Conservation (phyloP, 306 rosid species). For the Senna tora region DNA sequence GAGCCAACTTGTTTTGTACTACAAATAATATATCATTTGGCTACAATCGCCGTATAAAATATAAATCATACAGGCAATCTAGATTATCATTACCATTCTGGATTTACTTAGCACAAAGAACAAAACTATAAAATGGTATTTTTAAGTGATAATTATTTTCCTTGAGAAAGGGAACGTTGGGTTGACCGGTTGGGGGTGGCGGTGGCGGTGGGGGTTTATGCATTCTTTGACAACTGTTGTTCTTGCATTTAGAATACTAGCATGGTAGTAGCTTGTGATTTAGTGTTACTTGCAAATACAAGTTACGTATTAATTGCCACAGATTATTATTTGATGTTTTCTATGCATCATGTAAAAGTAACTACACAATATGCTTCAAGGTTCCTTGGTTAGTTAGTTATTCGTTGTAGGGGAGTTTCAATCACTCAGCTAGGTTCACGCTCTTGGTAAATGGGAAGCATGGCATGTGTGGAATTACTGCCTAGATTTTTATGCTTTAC, state of each 20-base stretch:
- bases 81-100: too few species aligned
- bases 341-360: background rate
- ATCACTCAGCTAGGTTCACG: slow-evolving; percentile 2
- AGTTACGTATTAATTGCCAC: background rate
- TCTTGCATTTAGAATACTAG: background rate
- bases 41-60: background rate
- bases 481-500: slow-evolving; percentile 21
- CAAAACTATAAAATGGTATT: background rate
- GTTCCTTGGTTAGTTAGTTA: background rate
- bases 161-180: background rate
- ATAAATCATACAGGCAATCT: slow-evolving; percentile 9
- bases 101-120: background rate
- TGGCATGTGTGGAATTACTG: slow-evolving; percentile 12
- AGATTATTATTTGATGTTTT: background rate
- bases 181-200: too few species aligned
- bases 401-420: slow-evolving; percentile 2
- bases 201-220: too few species aligned
- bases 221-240: background rate
- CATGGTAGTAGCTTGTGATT: background rate
- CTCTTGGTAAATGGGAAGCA: slow-evolving; percentile 21
- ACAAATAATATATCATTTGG: background rate
- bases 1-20: slow-evolving; percentile 24
- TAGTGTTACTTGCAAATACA: background rate
- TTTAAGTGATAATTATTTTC: background rate
- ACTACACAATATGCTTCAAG: background rate